Evolutionary conservation across 495 filamentous ascomycete species (phyloP), one percentile per base, ranked within the genome.

Genomic region (Cercophora sp.): DNA sequence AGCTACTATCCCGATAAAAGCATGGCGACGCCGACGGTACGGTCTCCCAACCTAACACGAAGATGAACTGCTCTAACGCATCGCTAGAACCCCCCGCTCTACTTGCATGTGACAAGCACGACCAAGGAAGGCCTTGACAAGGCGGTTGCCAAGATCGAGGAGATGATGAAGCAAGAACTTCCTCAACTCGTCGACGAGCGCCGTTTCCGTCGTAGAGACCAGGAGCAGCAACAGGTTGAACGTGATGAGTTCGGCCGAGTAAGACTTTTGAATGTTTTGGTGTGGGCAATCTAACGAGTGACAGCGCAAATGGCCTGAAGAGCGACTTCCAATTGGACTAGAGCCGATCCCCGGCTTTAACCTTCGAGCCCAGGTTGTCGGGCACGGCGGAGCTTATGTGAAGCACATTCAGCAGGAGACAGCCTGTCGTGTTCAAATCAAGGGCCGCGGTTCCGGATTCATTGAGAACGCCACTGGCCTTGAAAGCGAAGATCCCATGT

Each of bases 291-390:
- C 63, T 67, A n/a, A 63, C 57, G 63, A 57, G 23, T n/a, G 29
- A 26, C 34, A 96, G 88, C 90, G 91, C 58, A 96, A 96, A 89
- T 97, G 93, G 93, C 93, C 93, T 6, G 92, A 96, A 62, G 91
- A 96, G 69, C 87, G 85, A 52, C 94, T 98, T 52, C 84, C 89
- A 8, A 88, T 97, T 54, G 81, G 85, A 48, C 83, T 98, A 23
- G 92, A 97, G 54, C 86, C 91, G 1, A 82, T 96, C 40, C 88
- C 85, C 18, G 93, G 93, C n/a, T 98, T 98, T 72, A 98, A 98
- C 56, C 76, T 97, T 36, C 84, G 93, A 50, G 93, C 93, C 37
- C 89, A 96, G 61, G 91, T 98, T 37, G 93, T 98, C 45, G 93
- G 93, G 16, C 87, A 91, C 60, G 88, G 89, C 27, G 93, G 93